Conservation (phyloP, 306 rosid genomes). For the Medicago ruthenica region DNA sequence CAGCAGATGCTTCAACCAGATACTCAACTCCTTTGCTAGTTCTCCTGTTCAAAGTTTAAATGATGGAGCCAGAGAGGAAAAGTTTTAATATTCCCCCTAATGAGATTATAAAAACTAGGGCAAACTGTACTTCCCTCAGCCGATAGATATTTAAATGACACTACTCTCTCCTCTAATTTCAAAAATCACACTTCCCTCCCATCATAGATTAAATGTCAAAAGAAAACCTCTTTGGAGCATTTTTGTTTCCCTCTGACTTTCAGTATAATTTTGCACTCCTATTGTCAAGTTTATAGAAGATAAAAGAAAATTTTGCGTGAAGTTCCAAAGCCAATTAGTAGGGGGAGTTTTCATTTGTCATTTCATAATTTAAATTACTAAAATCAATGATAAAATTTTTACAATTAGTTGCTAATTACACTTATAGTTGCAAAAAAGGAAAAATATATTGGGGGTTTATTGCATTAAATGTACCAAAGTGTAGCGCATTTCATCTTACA, state of each 20-base stretch:
- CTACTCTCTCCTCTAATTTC: background rate
- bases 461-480: background rate
- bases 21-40: slow-evolving; percentile 95
- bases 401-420: slow-evolving; percentile 1
- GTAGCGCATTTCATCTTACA: slow-evolving; percentile 16
- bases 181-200: background rate
- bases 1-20: slow-evolving; percentile 98
- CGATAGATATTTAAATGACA: background rate
- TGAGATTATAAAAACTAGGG: slow-evolving; percentile 22
- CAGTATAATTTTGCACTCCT: background rate
- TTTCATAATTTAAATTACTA: background rate
- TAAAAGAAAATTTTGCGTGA: slow-evolving; percentile 15
- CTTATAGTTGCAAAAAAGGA: background rate
- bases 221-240: background rate
- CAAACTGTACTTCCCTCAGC: background rate
- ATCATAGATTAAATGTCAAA: background rate
- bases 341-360: background rate
- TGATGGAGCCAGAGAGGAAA: slow-evolving; percentile 34
- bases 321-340: slow-evolving; percentile 4
- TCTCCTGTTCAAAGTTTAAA: slow-evolving; percentile 65
- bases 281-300: background rate
- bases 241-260: slow-evolving; percentile 11
- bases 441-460: background rate
- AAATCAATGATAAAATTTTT: background rate
- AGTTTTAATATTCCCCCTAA: slow-evolving; percentile 19